Conservation (phyloP, 306 rosid species). For the Pachyrhizus erosus region DNA sequence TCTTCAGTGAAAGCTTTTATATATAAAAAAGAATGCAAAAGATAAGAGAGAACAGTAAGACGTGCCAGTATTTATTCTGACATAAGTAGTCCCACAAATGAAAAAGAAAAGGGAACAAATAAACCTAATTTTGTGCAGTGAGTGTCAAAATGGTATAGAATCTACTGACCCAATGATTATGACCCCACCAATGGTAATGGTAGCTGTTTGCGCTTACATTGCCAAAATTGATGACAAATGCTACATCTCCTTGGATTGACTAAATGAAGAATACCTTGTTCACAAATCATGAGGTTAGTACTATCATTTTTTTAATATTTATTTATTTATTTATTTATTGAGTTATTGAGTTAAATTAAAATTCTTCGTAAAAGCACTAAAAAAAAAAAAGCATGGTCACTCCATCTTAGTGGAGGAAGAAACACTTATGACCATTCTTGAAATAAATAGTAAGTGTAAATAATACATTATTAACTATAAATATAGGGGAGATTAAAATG, state of each 20-base stretch:
- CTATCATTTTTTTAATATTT: too few relatives aligned
- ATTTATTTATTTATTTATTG: too few relatives aligned
- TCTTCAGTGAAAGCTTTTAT: too few relatives aligned
- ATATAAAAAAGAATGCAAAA: background rate
- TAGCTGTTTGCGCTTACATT: background rate
- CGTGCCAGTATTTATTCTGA: background rate
- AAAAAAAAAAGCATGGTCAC: background rate
- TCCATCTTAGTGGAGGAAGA: background rate
- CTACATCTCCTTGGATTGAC: background rate
- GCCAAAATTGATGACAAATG: background rate
- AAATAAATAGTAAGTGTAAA: background rate
- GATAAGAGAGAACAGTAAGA: background rate
- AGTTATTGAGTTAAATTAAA: background rate
- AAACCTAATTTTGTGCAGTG: background rate
- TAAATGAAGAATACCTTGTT: background rate
- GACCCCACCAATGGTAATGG: background rate
- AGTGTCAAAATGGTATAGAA: slow-evolving; percentile 1
- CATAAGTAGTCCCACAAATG: background rate
- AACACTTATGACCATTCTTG: background rate
- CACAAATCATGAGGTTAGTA: background rate
- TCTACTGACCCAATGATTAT: slow-evolving; percentile 19
- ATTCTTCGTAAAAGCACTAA: background rate
- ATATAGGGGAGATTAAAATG: background rate
- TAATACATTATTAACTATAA: background rate
- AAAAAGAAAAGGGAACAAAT: background rate